These are phyloP conservation scores for Anthracocystis walkeri DNA, from an alignment of 1,284 basidiomycete genomes.

Conservation along the genomic window DNA sequence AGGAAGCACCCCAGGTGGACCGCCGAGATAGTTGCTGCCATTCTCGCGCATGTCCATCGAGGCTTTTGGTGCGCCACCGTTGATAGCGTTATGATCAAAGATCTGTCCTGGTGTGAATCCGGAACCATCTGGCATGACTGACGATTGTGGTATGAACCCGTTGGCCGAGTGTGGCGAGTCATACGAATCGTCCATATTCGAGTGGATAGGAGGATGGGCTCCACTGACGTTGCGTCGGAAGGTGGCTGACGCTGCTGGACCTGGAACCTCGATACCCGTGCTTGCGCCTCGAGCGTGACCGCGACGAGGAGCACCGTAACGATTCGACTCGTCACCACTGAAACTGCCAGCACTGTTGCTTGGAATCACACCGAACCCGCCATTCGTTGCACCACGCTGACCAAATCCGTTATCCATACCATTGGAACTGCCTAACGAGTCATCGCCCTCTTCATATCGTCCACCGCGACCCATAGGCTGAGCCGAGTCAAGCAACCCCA, in stretches of 20 bases:
- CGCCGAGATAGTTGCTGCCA: conserved; percentile 20
- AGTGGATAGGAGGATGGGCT: conserved; percentile 41
- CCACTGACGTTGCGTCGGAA: conserved; percentile 50
- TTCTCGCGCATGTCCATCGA: conserved; percentile 29
- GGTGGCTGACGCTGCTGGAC: conserved; percentile 42
- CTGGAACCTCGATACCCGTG: conserved; percentile 49
- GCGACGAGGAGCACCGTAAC: conserved; percentile 17
- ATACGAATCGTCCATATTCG: conserved; percentile 23
- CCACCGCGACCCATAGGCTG: conserved; percentile 54
- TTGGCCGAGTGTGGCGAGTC: conserved; percentile 30
- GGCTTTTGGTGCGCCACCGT: conserved; percentile 29
- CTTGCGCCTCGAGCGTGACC: conserved; percentile 45
- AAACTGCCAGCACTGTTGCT: conserved; percentile 41
- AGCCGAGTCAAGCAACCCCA: conserved; percentile 40
- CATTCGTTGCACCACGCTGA: conserved; percentile 1
- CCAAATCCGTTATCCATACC: conserved; percentile 10
- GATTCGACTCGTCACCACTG: conserved; percentile 27
- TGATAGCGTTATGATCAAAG: conserved; percentile 39
- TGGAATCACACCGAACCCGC: conserved; percentile 33
- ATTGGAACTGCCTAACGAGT: conserved; percentile 37
- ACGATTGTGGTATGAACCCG: conserved; percentile 1
- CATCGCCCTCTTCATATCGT: conserved; percentile 37
- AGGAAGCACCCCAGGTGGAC: conserved; percentile 18
- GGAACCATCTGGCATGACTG: conserved; percentile 44
- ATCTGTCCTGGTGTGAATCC: conserved; percentile 49